These are phyloP conservation scores for Euryodendron excelsum DNA, from an alignment of 148 eudicot species.

Conservation along the genomic window DNA sequence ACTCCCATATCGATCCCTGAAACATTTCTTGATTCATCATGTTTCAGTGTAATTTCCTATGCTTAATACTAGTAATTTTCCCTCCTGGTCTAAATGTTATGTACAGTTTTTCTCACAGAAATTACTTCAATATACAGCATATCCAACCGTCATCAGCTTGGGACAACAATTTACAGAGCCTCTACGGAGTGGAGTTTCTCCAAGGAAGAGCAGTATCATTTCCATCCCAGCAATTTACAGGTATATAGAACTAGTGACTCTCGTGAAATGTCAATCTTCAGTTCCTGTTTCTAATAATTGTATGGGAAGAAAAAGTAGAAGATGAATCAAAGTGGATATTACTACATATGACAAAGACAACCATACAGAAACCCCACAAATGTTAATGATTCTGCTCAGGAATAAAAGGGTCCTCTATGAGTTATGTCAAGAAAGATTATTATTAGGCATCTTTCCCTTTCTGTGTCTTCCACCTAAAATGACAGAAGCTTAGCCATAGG, in stretches of 20 bases:
- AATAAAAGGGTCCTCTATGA: conserved; percentile 27
- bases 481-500: conserved; percentile 12
- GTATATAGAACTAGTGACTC: conserved; percentile 28
- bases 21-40: conserved; percentile 52
- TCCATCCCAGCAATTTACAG: conserved; percentile 64
- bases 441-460: conserved; percentile 33
- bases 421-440: conserved; percentile 15
- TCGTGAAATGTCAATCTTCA: not conserved
- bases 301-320: not conserved
- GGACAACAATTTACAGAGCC: conserved; percentile 67
- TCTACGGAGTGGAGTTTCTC: conserved; percentile 63
- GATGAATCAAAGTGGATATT: conserved; percentile 9
- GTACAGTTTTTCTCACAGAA: conserved; percentile 12
- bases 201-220: conserved; percentile 61
- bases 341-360: conserved; percentile 21
- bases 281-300: conserved; percentile 1
- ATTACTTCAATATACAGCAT: conserved; percentile 41
- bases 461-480: conserved; percentile 36
- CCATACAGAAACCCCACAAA: conserved; percentile 17
- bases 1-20: conserved; percentile 64
- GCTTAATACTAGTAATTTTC: not conserved
- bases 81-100: not conserved
- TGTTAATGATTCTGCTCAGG: conserved; percentile 21
- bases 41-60: conserved; percentile 57
- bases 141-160: conserved; percentile 55